Evolutionary conservation across 2,329 filamentous ascomycete genomes (phyloP), one percentile per base, ranked within the genome.

Genomic region (Alternaria solani): DNA sequence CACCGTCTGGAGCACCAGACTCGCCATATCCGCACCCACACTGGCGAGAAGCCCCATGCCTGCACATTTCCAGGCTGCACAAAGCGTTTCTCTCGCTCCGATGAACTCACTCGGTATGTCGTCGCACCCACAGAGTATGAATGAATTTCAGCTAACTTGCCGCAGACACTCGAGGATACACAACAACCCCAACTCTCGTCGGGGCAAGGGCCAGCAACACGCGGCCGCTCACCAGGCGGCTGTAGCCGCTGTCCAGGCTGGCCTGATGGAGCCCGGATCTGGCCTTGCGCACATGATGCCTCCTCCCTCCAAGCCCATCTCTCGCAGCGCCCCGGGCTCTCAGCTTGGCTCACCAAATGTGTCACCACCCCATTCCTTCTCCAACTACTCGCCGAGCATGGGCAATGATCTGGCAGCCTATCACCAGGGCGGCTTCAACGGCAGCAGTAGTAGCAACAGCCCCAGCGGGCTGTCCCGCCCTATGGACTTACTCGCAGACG

Each of bases 1-100:
- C 95, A 98, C 85, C 93, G 95, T 65, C 86, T 99, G 42, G 94
- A 98, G 84, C 94, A 98, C 80, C 94, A 97, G 85, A 90, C 88
- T 61, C 81, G 89, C 72, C 94, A 99, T 81, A 98, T 98, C 76
- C 89, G 94, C 73, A 98, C 95, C 7, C 94, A 99, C 81, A 99
- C 94, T 0, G 95, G 94, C 73, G 94, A 99, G 84, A 99, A 98
- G 86, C 94, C 94, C 48, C 95, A 98, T 75, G 94, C 92, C 64
- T 99, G 94, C 87, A 90, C 92, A 78, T 97, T 94, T 75, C 93
- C 93, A 4, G 93, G 94, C 72, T 98, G 94, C 88, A 94, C 92
- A 71, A 98, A 98, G 83, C 92, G 94, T 74, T 98, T 99, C 84
- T 96, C 92, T 66, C 90, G 94, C 66, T 97, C 94, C 12, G 94